A percentile compares a stretch with the other conserved stretches of the same genome.
Evolutionary conservation across 2,329 filamentous ascomycete species (phyloP).

Genomic region (Aspergillus costaricaensis): DNA sequence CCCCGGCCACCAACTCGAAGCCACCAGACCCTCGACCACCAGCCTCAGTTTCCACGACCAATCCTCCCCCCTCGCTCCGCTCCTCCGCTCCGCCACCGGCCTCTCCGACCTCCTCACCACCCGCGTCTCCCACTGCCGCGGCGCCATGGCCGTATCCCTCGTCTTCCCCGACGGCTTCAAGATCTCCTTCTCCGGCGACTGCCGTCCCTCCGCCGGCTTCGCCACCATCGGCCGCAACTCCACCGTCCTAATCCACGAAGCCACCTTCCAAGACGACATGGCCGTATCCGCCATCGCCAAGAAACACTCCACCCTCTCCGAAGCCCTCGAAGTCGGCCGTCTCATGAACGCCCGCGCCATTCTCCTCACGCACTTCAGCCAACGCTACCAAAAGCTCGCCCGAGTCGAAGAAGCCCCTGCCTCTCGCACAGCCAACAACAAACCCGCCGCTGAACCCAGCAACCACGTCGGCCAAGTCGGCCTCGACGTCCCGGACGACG

Average conservation of each 20-base stretch:
- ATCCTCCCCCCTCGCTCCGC: conserved; percentile 34
- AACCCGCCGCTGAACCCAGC: conserved; percentile 22
- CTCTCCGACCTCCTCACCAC: conserved; percentile 68
- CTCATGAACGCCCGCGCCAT: conserved; percentile 78
- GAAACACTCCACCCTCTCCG: conserved; percentile 84
- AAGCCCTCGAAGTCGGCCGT: conserved; percentile 76
- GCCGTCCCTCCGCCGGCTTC: conserved; percentile 73
- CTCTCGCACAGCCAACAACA: conserved; percentile 16
- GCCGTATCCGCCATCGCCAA: conserved; percentile 76
- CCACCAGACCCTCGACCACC: conserved; percentile 20
- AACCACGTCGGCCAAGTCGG: neutral
- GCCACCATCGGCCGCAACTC: conserved; percentile 69
- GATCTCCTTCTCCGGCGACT: conserved; percentile 92
- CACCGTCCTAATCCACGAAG: conserved; percentile 90
- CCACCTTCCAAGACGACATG: conserved; percentile 90
- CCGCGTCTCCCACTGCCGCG: conserved; percentile 75
- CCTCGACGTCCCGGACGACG: conserved; percentile 29
- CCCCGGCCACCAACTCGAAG: conserved; percentile 17
- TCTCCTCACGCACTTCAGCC: conserved; percentile 90
- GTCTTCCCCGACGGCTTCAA: conserved; percentile 80
- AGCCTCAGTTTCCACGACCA: conserved; percentile 30
- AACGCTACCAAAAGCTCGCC: conserved; percentile 79
- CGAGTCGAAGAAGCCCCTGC: neutral
- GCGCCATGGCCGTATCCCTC: conserved; percentile 73
- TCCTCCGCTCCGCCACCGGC: conserved; percentile 57